Conservation (phyloP, 2,329 filamentous ascomycete genomes). For the Colletotrichum incanum region DNA sequence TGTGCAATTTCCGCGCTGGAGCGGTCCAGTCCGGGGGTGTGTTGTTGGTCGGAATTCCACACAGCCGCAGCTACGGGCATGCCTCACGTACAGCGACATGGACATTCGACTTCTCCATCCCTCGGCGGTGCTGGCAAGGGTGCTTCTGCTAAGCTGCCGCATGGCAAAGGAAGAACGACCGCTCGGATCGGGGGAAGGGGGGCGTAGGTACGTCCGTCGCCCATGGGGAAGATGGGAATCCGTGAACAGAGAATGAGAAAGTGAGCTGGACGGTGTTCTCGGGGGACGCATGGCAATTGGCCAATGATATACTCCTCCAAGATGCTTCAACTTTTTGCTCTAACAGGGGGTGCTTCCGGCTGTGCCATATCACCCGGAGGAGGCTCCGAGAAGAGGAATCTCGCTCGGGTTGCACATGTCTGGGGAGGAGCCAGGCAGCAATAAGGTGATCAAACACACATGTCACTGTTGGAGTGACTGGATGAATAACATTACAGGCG, state of each 20-base stretch:
- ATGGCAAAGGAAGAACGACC: background rate
- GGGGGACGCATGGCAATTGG: constrained; percentile 2
- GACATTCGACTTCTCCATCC: background rate
- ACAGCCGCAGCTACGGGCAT: background rate
- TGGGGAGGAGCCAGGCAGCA: background rate
- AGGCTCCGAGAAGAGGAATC: background rate
- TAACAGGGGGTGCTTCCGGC: background rate
- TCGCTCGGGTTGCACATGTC: background rate
- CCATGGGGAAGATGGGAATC: background rate
- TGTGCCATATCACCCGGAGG: constrained; percentile 27
- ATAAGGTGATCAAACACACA: background rate
- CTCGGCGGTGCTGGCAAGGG: background rate
- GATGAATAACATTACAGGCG: background rate
- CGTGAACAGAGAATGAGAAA: background rate
- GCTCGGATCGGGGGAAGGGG: background rate
- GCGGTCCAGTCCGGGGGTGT: background rate
- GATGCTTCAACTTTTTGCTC: background rate
- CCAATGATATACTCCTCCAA: constrained; percentile 2
- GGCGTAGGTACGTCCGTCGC: too few relatives aligned
- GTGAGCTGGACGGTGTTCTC: background rate
- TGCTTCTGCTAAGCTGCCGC: background rate
- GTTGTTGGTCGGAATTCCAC: background rate
- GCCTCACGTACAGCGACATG: background rate
- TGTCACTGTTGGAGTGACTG: constrained; percentile 4
- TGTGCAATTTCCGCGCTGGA: constrained; percentile 10